Conservation (phyloP, 345 rosid genomes). For the Nephelium lappaceum region DNA sequence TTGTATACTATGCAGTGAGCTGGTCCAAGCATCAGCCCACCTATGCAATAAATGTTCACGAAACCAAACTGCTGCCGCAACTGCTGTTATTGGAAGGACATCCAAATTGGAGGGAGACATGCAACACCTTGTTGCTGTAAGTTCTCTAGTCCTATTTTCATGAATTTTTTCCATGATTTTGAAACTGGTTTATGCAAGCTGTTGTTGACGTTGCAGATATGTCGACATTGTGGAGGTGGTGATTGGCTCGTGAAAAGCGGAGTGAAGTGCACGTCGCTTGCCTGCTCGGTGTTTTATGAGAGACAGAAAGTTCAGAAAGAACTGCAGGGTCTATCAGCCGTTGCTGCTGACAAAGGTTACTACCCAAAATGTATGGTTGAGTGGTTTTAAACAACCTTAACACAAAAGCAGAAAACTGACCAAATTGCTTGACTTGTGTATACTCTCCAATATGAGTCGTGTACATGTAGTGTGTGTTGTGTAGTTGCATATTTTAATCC, state of each 20-base stretch:
- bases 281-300: slow-evolving; percentile 90
- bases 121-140: slow-evolving; percentile 84
- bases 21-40: slow-evolving; percentile 70
- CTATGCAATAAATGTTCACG: slow-evolving; percentile 66
- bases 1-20: slow-evolving; percentile 82
- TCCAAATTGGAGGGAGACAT: slow-evolving; percentile 84
- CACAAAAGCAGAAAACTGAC: background rate
- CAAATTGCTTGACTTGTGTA: background rate
- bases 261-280: slow-evolving; percentile 82
- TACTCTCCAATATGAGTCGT: background rate
- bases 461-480: background rate
- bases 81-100: slow-evolving; percentile 73
- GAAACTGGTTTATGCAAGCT: background rate
- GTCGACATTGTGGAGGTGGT: slow-evolving; percentile 94
- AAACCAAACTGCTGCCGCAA: slow-evolving; percentile 53
- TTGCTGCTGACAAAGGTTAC: slow-evolving; percentile 61
- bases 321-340: slow-evolving; percentile 62
- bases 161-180: background rate
- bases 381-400: slow-evolving; percentile 64
- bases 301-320: slow-evolving; percentile 92
- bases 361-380: slow-evolving; percentile 83
- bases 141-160: slow-evolving; percentile 25
- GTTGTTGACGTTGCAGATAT: slow-evolving; percentile 54
- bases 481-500: too few relatives aligned
- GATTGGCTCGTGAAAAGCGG: slow-evolving; percentile 90